Conservation (phyloP, 805 yeast species). For the Yarrowia keelungensis region DNA sequence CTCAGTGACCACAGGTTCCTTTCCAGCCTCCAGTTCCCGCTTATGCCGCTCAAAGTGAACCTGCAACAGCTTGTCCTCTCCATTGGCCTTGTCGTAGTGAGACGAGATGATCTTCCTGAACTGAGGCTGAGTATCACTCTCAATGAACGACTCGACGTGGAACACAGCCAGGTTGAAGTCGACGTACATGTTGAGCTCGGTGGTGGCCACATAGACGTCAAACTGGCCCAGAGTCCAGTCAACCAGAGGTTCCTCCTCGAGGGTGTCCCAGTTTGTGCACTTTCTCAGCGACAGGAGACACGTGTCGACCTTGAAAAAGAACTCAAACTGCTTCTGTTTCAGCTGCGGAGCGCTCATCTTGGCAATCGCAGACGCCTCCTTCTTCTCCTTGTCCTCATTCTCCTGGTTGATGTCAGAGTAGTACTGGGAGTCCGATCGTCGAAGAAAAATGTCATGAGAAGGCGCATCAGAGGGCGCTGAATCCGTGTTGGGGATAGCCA, state of each 20-base stretch:
- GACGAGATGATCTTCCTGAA: constrained; percentile 76
- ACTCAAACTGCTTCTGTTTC: constrained; percentile 71
- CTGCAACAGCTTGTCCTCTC: constrained; percentile 59
- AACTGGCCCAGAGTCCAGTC: constrained; percentile 75
- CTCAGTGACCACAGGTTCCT: constrained; percentile 61
- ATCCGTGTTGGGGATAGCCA: constrained; percentile 64
- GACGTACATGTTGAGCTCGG: constrained; percentile 67
- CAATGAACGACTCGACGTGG: constrained; percentile 76
- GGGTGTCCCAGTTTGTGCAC: constrained; percentile 67
- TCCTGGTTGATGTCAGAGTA: constrained; percentile 22
- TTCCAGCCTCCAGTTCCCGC: constrained; percentile 62
- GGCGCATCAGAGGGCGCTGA: constrained; percentile 51
- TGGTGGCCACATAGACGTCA: constrained; percentile 64
- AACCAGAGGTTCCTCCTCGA: constrained; percentile 70
- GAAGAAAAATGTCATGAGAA: constrained; percentile 32
- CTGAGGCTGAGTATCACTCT: constrained; percentile 64
- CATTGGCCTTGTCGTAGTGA: constrained; percentile 42
- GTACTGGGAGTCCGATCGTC: constrained; percentile 20
- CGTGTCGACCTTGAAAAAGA: constrained; percentile 70
- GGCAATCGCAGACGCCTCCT: constrained; percentile 16
- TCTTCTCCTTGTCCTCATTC: background rate
- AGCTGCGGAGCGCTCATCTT: constrained; percentile 21
- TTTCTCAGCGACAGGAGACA: constrained; percentile 69
- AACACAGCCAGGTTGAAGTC: constrained; percentile 70
- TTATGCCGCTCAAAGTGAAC: constrained; percentile 65